phyloP scores from a whole-genome alignment of 768 basidiomycete species.

The Podaxis sp. region DNA sequence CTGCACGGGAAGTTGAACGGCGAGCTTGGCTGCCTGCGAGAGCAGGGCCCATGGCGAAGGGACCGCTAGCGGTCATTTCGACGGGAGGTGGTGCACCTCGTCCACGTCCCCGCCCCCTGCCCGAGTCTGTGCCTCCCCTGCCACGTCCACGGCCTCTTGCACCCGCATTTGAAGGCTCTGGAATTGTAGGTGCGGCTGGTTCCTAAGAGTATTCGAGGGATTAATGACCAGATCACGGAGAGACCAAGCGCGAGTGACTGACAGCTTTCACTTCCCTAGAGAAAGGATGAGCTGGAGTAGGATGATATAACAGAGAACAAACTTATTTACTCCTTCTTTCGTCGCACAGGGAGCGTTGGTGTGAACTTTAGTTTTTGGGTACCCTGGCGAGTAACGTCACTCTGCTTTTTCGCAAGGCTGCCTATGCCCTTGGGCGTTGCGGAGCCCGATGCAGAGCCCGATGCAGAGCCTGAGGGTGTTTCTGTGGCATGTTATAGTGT shows the following conservation, averaged over 20 bases:
- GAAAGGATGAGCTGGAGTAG: constrained; percentile 3
- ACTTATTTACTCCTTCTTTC: constrained; percentile 75
- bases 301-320: constrained; percentile 1
- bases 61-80: constrained; percentile 85
- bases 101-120: constrained; percentile 50
- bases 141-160: constrained; percentile 49
- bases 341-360: constrained; percentile 69
- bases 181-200: constrained; percentile 31
- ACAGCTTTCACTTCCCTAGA: constrained; percentile 67
- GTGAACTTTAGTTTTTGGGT: constrained; percentile 79
- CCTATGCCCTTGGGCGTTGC: constrained; percentile 61
- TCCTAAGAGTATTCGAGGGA: constrained; percentile 37
- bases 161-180: constrained; percentile 27
- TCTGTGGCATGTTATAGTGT: constrained; percentile 23
- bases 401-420: constrained; percentile 70
- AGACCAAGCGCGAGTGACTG: constrained; percentile 19
- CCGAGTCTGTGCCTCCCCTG: constrained; percentile 29
- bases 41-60: constrained; percentile 84
- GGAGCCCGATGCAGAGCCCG: constrained; percentile 11
- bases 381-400: constrained; percentile 72
- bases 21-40: constrained; percentile 52
- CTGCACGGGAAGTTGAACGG: constrained; percentile 52
- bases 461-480: constrained; percentile 29
- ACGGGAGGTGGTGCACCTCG: constrained; percentile 49
- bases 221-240: background rate